Conservation (phyloP, 1,284 basidiomycete genomes). For the Phaffia rhodozyma region DNA sequence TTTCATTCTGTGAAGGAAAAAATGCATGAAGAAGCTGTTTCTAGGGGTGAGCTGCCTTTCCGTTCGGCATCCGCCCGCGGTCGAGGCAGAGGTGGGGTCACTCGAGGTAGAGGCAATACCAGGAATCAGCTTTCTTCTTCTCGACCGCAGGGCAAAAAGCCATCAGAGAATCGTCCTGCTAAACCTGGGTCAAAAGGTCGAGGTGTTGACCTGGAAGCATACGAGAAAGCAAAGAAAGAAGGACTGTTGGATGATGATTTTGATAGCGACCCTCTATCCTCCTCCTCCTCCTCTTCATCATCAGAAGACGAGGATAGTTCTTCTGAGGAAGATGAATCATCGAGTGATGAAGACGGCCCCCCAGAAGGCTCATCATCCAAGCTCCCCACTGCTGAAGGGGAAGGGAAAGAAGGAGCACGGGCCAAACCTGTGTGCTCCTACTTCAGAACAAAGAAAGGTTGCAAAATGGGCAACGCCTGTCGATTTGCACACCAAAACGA, state of each 20-base stretch:
- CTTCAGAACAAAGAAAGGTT: constrained; percentile 5
- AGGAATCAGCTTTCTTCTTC: constrained; percentile 9
- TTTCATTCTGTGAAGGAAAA: constrained; percentile 36
- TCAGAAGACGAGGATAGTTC: constrained; percentile 31
- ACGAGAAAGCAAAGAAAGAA: constrained; percentile 18
- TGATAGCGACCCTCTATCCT: constrained; percentile 16
- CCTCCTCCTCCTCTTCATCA: background rate
- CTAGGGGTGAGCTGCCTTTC: constrained; percentile 56
- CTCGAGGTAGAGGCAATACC: constrained; percentile 25
- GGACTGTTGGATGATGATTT: constrained; percentile 1
- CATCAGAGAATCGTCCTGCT: constrained; percentile 15
- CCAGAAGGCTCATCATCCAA: constrained; percentile 26
- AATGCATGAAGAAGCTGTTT: constrained; percentile 60
- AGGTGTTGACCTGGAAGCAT: constrained; percentile 28
- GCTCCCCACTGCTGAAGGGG: background rate
- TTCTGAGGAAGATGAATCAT: constrained; percentile 45
- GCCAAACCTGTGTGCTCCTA: constrained; percentile 2
- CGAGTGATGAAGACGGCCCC: constrained; percentile 35
- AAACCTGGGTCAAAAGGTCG: background rate
- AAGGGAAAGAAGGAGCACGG: background rate
- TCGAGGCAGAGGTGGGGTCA: constrained; percentile 27
- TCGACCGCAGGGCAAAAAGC: constrained; percentile 27
- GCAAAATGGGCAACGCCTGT: constrained; percentile 8
- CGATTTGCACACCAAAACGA: constrained; percentile 6
- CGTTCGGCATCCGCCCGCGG: constrained; percentile 25